phyloP scores from a whole-genome alignment of 306 rosid genomes.

The Leucaena leucocephala region DNA sequence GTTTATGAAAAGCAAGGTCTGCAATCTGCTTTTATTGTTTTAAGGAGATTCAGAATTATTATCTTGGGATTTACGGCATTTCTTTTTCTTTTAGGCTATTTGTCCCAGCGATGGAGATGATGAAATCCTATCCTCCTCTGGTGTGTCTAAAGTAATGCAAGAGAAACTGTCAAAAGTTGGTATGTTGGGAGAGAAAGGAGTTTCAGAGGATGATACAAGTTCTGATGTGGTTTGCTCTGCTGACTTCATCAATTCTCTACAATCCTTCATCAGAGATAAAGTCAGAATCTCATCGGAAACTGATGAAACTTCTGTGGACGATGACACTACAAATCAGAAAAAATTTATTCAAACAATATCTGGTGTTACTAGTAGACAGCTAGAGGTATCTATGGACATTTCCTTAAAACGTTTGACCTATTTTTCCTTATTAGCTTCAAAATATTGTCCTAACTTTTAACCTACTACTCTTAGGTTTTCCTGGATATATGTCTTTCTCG shows the following conservation, averaged over 20 bases:
- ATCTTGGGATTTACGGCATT: not conserved
- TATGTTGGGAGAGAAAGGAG: slow-evolving; percentile 51
- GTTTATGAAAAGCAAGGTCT: slow-evolving; percentile 78
- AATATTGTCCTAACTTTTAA: slow-evolving; percentile 14
- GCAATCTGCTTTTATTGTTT: slow-evolving; percentile 31
- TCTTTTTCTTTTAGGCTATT: slow-evolving; percentile 54
- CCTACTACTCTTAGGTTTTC: slow-evolving; percentile 62
- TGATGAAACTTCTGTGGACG: slow-evolving; percentile 37
- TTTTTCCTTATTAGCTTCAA: not conserved
- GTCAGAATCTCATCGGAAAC: slow-evolving; percentile 42
- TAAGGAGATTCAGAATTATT: slow-evolving; percentile 28
- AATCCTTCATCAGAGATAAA: slow-evolving; percentile 55
- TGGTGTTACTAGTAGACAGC: slow-evolving; percentile 70
- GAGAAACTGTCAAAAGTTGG: slow-evolving; percentile 62
- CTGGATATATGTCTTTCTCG: slow-evolving; percentile 81
- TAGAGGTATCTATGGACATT: slow-evolving; percentile 63
- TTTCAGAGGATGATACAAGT: slow-evolving; percentile 51
- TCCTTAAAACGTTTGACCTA: slow-evolving; percentile 3
- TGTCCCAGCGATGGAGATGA: slow-evolving; percentile 58
- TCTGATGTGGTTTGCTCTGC: slow-evolving; percentile 63
- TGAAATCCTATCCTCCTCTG: slow-evolving; percentile 63
- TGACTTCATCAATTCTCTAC: slow-evolving; percentile 59
- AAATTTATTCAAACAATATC: slow-evolving; percentile 60
- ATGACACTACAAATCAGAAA: slow-evolving; percentile 41
- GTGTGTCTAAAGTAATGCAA: slow-evolving; percentile 55